Evolutionary conservation across 1,284 basidiomycete species (phyloP).

Genomic region (Ceratobasidium sp.): DNA sequence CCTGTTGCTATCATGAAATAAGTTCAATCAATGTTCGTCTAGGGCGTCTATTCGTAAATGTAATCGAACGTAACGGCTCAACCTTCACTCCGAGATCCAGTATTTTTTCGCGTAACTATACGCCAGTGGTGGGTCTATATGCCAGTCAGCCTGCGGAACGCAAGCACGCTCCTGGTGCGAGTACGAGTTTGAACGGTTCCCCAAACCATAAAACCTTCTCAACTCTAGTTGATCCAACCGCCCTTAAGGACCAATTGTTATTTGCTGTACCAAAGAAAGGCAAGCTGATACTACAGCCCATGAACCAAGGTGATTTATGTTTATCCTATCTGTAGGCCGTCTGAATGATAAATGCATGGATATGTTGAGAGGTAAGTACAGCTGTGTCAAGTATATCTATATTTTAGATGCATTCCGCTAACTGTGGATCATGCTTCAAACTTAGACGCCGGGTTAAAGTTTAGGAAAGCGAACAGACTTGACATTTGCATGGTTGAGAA

Average conservation of each 20-base stretch:
- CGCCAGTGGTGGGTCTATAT: not conserved
- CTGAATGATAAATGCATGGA: not conserved
- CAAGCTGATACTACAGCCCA: not conserved
- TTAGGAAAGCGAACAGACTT: slow-evolving; percentile 88
- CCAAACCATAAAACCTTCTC: too few species aligned
- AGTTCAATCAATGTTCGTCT: not conserved
- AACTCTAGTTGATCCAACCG: not conserved
- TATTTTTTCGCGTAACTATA: not conserved
- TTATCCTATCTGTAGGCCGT: not conserved
- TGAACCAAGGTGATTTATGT: too few species aligned
- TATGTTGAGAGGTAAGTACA: not conserved
- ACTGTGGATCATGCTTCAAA: too few species aligned
- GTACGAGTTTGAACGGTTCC: not conserved
- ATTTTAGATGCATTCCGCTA: too few species aligned
- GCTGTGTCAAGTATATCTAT: too few species aligned
- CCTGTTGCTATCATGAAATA: not conserved
- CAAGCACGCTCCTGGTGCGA: not conserved
- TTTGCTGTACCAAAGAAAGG: not conserved
- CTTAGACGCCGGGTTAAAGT: slow-evolving; percentile 96
- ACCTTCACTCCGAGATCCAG: not conserved
- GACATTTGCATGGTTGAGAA: slow-evolving; percentile 95
- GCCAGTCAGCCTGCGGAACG: not conserved
- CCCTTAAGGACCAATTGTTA: not conserved
- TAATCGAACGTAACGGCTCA: not conserved
- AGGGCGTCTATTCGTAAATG: not conserved